Evolutionary conservation across 2,329 filamentous ascomycete species (phyloP).

Genomic region (Trichoderma sp.): DNA sequence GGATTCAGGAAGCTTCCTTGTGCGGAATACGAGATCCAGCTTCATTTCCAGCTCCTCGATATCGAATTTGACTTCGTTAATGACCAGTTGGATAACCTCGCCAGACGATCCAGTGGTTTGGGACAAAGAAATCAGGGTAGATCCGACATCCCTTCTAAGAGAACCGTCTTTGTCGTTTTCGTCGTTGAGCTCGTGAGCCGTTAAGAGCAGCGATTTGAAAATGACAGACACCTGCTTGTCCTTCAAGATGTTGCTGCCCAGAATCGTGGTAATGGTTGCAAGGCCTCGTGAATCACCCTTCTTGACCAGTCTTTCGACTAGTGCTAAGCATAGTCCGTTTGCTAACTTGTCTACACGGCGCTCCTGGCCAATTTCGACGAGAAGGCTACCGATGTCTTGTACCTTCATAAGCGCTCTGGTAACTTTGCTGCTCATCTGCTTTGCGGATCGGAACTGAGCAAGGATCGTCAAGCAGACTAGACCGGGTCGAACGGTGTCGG

Average conservation of each 20-base stretch:
- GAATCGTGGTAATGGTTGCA: conserved; percentile 60
- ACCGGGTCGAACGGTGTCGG: conserved; percentile 70
- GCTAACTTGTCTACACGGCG: conserved; percentile 71
- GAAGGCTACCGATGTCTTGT: conserved; percentile 57
- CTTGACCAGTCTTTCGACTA: conserved; percentile 62
- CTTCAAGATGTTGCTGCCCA: conserved; percentile 61
- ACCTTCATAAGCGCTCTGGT: conserved; percentile 68
- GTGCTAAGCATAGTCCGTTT: conserved; percentile 68
- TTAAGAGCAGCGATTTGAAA: conserved; percentile 64
- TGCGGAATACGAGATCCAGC: conserved; percentile 69
- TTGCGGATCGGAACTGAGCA: conserved; percentile 73
- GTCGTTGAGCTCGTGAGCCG: conserved; percentile 59
- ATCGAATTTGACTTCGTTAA: conserved; percentile 69
- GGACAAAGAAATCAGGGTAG: conserved; percentile 66
- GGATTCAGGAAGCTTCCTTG: conserved; percentile 51
- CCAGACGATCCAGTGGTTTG: conserved; percentile 60
- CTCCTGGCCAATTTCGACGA: conserved; percentile 63
- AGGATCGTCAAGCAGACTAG: conserved; percentile 80
- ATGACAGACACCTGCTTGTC: conserved; percentile 65
- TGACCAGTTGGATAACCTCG: conserved; percentile 64
- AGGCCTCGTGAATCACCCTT: conserved; percentile 60
- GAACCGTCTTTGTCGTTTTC: conserved; percentile 55
- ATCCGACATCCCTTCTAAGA: conserved; percentile 64
- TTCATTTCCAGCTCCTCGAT: conserved; percentile 74
- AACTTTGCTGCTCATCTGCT: conserved; percentile 68